Conservation (phyloP, 208 protist species). For the Leishmania amazonensis region DNA sequence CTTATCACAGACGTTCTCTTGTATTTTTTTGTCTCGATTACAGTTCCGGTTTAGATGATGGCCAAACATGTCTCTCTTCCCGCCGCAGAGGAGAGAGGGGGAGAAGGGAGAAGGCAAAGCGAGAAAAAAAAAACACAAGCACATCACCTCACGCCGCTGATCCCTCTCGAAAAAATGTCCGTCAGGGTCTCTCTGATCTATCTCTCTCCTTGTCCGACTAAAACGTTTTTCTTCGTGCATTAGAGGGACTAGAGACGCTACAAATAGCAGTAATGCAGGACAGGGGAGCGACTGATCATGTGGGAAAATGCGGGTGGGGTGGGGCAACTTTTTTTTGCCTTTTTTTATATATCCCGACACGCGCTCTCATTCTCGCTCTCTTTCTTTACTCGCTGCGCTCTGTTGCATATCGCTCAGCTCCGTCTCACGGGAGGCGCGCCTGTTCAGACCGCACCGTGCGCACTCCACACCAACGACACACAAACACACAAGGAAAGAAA, state of each 20-base stretch:
- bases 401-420: neutral
- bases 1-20: neutral
- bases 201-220: neutral
- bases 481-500: neutral
- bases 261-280: neutral
- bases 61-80: slow-evolving; percentile 27
- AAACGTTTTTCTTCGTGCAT: too few relatives aligned
- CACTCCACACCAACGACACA: neutral
- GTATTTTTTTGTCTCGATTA: neutral
- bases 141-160: neutral
- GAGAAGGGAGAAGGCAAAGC: neutral
- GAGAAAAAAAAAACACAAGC: neutral
- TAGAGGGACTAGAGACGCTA: neutral
- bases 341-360: neutral
- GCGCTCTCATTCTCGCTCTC: neutral
- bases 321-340: neutral
- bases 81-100: neutral
- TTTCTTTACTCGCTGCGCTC: neutral
- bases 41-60: slow-evolving; percentile 18
- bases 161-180: neutral
- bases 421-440: neutral
- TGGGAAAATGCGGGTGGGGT: neutral
- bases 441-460: neutral
- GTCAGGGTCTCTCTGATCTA: neutral
- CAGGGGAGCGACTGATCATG: neutral